Percentiles rank a stretch among this genome's conserved stretches.
Conservation (phyloP, 169 alveolate species). For the Plasmodium inui region DNA sequence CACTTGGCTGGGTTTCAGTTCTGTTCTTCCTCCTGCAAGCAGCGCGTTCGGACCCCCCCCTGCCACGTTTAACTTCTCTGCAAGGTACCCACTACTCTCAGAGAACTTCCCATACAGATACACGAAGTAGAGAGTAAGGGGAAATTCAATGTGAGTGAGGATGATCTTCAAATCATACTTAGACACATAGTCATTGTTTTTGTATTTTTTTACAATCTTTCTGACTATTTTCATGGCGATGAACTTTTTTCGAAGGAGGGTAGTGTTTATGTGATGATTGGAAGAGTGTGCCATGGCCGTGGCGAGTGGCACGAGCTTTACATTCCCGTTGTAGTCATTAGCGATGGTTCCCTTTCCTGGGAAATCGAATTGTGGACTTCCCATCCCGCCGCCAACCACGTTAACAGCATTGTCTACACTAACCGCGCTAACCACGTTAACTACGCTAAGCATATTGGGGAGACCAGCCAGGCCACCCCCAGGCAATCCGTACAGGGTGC, state of each 20-base stretch:
- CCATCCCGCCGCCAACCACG: not conserved
- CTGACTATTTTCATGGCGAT: constrained; percentile 41
- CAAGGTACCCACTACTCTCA: constrained; percentile 9
- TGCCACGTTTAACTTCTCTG: not conserved
- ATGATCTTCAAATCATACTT: constrained; percentile 60
- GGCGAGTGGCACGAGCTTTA: not conserved
- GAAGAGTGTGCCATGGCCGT: not conserved
- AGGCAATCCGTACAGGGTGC: not conserved
- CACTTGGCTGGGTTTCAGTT: not conserved
- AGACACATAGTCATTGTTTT: constrained; percentile 42
- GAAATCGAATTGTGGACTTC: not conserved
- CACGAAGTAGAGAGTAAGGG: constrained; percentile 23
- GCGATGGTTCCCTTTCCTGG: constrained; percentile 44
- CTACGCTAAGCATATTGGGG: not conserved
- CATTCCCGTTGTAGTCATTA: constrained; percentile 40
- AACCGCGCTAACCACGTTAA: not conserved
- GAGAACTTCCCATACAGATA: constrained; percentile 28
- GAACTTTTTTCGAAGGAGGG: not conserved
- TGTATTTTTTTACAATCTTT: constrained; percentile 48
- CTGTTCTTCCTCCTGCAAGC: not conserved
- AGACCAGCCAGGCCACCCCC: not conserved
- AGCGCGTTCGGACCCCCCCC: not conserved
- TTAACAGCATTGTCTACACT: not conserved
- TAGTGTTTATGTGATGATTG: not conserved
- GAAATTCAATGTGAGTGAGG: constrained; percentile 63